Base-by-base conservation (phyloP, 202 grass and related monocot genomes). In the Saccharum hybrid region DNA sequence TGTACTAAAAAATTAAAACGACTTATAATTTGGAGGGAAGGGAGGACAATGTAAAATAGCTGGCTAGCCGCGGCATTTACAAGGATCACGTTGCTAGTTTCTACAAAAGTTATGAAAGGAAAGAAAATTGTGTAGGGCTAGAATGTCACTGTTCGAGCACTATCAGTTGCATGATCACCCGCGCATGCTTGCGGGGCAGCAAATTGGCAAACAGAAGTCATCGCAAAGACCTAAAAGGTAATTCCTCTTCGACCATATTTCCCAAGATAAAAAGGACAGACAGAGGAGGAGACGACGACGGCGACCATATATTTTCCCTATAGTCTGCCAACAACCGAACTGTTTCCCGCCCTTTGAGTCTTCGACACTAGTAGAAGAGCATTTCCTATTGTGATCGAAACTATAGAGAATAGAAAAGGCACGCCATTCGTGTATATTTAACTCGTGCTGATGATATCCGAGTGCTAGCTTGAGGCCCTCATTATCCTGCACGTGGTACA, bases 401-500 rank as follows among this genome's bases (percentile, higher is more conserved):
- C 3, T 13, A 7, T 18, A 18, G 9, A 14, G 28, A 38, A 23
- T 12, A 52, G 4, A 49, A 6, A 65, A 30, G 3, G 1, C 28
- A 75, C 6, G 6, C 14, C 2, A 67, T 9, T 7, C 8, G 6
- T 12, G 21, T 60, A 23, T 59, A 34, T 68, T 69, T 22, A 46
- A 18, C 23, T 84, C 37, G 18, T 46, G 63, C 45, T 41, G 4
- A 34, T 43, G 9, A 46, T 46, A 21, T 22, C 30, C 2, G 73
- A 45, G 4, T 26, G 57, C 7, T 16, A 56, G 59, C 34, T 56
- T 12, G 22, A 68, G 45, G 63, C 14, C 75, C 60, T 38, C 22
- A 8, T 65, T 52, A 9, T 31, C 46, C 4, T 23, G 67, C 86
- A 88, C 74, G 86, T 83, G 86, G 86, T 80, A 39, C 86, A 84